Conservation (phyloP, 2,329 filamentous ascomycete species). For the Trichoderma semiorbis region DNA sequence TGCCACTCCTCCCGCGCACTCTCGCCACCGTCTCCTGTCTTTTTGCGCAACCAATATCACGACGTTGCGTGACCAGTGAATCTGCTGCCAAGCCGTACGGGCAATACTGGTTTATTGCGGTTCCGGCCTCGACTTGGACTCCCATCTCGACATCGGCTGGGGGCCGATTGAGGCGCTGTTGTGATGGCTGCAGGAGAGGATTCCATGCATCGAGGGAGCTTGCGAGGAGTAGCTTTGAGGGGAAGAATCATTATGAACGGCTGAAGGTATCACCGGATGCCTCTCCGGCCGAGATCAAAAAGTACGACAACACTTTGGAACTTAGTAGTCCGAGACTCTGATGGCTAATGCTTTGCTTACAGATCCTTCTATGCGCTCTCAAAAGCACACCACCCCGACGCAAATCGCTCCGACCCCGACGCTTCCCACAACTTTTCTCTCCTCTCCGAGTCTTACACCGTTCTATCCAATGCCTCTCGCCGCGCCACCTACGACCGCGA, state of each 20-base stretch:
- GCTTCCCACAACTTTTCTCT: slow-evolving; percentile 75
- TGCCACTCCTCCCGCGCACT: slow-evolving; percentile 46
- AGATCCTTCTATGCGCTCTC: slow-evolving; percentile 86
- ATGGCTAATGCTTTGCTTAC: not conserved
- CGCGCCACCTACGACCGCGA: slow-evolving; percentile 79
- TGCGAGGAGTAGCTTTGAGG: slow-evolving; percentile 23
- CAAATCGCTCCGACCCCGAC: slow-evolving; percentile 71
- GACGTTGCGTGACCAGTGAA: not conserved
- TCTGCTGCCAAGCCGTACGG: not conserved
- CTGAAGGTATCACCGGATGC: slow-evolving; percentile 70
- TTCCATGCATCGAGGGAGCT: slow-evolving; percentile 19
- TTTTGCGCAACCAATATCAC: slow-evolving; percentile 4
- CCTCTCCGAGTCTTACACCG: slow-evolving; percentile 78
- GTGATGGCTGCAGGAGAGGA: slow-evolving; percentile 24
- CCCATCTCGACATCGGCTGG: not conserved
- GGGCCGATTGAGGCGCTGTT: not conserved
- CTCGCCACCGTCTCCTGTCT: slow-evolving; percentile 19
- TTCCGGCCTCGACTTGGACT: not conserved
- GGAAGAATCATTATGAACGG: slow-evolving; percentile 74
- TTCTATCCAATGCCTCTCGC: slow-evolving; percentile 69
- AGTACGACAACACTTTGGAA: too few species aligned
- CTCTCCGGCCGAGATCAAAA: slow-evolving; percentile 76
- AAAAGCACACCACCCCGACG: slow-evolving; percentile 89
- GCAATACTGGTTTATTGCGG: not conserved
- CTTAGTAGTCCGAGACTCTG: not conserved